Evolutionary conservation across 441 rosid genomes (phyloP).

Genomic region (Adansonia grandidieri): DNA sequence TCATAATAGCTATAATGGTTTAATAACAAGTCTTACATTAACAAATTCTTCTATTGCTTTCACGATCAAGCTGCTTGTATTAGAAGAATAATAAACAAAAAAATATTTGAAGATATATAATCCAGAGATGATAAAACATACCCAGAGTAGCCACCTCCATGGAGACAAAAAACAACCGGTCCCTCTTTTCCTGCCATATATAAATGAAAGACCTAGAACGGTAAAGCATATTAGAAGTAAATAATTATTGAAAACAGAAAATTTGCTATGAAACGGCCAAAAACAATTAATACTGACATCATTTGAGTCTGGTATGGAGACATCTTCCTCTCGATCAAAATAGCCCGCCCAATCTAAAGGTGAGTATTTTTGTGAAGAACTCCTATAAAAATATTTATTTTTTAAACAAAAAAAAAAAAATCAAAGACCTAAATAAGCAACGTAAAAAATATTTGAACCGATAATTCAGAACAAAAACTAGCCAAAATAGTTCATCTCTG

Average conservation of each 20-base stretch:
- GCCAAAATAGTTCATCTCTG: constrained; percentile 7
- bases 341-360: constrained; percentile 71
- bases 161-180: constrained; percentile 89
- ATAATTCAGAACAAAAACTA: constrained; percentile 8
- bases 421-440: neutral
- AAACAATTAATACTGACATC: constrained; percentile 54
- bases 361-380: constrained; percentile 50
- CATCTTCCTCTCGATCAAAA: constrained; percentile 79
- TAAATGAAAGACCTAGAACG: constrained; percentile 84
- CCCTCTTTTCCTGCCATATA: constrained; percentile 91
- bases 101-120: neutral
- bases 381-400: constrained; percentile 42
- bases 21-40: neutral
- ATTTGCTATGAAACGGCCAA: neutral
- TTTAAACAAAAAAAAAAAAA: neutral
- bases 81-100: neutral
- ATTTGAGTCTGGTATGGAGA: constrained; percentile 60
- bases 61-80: neutral
- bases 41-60: neutral
- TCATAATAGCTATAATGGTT: neutral
- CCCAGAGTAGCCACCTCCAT: constrained; percentile 98
- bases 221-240: constrained; percentile 41
- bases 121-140: constrained; percentile 32
- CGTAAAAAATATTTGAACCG: neutral
- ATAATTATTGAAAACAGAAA: constrained; percentile 12